phyloP scores from a whole-genome alignment of 2,329 filamentous ascomycete species.

The Helotiales sp. region DNA sequence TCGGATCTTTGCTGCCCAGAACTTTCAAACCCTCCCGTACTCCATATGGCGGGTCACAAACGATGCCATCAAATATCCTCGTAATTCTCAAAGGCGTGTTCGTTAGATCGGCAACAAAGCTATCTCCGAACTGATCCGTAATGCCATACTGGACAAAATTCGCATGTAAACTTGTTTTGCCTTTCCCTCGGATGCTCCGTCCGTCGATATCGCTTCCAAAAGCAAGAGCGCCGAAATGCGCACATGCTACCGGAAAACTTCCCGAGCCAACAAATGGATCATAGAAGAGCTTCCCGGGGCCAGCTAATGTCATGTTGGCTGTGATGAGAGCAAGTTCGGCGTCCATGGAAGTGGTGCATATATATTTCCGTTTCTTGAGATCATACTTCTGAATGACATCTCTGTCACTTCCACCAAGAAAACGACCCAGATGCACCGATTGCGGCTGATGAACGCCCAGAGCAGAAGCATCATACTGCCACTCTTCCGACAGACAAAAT shows the following conservation, averaged over 20 bases:
- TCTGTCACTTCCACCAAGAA: constrained; percentile 69
- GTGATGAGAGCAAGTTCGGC: constrained; percentile 89
- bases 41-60: constrained; percentile 96
- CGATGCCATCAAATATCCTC: constrained; percentile 80
- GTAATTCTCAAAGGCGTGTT: constrained; percentile 74
- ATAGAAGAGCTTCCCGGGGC: constrained; percentile 83
- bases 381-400: constrained; percentile 76
- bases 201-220: constrained; percentile 95
- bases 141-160: constrained; percentile 89
- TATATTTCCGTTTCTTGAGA: constrained; percentile 91
- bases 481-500: constrained; percentile 86
- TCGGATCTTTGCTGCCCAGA: constrained; percentile 74
- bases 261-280: constrained; percentile 97
- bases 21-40: constrained; percentile 92
- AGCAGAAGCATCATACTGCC: constrained; percentile 59
- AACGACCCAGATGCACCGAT: constrained; percentile 73
- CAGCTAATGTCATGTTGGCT: constrained; percentile 86
- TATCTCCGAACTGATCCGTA: constrained; percentile 69
- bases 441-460: constrained; percentile 59
- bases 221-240: constrained; percentile 83
- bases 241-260: constrained; percentile 87
- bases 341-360: constrained; percentile 97
- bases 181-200: constrained; percentile 77
- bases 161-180: constrained; percentile 55
- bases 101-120: constrained; percentile 85